Evolutionary conservation across 75 land plant genomes (phyloP), one percentile per base, ranked within the genome.

Genomic region (Isoetes taiwanensis): DNA sequence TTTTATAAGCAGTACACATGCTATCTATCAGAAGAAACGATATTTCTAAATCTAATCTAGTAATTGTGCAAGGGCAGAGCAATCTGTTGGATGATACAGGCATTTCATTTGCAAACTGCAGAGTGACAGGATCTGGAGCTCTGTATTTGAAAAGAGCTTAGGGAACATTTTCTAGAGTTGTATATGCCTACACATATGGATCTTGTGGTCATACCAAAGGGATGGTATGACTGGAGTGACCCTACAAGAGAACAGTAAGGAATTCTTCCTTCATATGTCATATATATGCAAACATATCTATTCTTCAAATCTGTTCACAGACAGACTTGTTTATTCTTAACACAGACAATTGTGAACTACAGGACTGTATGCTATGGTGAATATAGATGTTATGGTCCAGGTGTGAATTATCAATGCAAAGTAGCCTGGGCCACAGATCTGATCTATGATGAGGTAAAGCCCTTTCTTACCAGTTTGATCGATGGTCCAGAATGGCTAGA

Each of bases 151-250:
- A 65, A 25, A 56, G 75, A 2, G 75, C 75, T 19, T 65, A 63
- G 75, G 75, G 75, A 21, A 34, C 71, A 20, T 66, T 66, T 59
- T 72, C 75, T n/a, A 56, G 74, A 2, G 67, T 71, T 9, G 74
- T 71, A 2, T 72, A 57, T 43, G 38, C 65, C 41, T 41, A 56
- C 70, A 66, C 64, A 0, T 67, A 67, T 72, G 6, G 75, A 34
- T 19, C 20, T 46, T 43, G 61, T 72, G 14, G 66, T 72, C 50
- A 28, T 23, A 3, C 59, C 64, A 0, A 32, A 54, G 9, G 75
- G 75, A 31, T 72, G 75, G 75, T 52, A 46, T 48, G 43, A 71
- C 42, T 71, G 69, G 70, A 57, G 53, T 10, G 67, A 41, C 19
- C 50, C 71, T 2, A 40, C 42, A 16, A 0, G 65, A 61, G 58